Percentiles rank a stretch among this genome's conserved stretches.
These are phyloP conservation scores for Debaryomyces prosopidis DNA, from an alignment of 805 yeast species.

Conservation along the genomic window DNA sequence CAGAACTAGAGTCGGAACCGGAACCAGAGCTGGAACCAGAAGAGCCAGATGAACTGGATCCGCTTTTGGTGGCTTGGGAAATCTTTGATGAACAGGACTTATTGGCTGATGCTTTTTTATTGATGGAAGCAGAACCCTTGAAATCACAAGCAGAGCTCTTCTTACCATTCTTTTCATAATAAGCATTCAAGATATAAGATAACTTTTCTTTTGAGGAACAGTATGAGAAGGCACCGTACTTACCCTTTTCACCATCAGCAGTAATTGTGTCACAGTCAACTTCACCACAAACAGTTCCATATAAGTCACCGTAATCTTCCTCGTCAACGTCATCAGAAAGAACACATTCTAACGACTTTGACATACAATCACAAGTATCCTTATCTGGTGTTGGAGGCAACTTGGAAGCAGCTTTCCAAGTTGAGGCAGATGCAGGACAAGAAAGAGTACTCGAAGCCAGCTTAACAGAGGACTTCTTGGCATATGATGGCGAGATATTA, in stretches of 20 bases:
- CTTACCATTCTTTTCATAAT: slow-evolving; percentile 51
- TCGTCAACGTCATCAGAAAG: slow-evolving; percentile 52
- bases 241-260: slow-evolving; percentile 63
- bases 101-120: slow-evolving; percentile 25
- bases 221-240: slow-evolving; percentile 73
- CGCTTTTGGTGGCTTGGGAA: slow-evolving; percentile 15
- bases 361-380: slow-evolving; percentile 64
- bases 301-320: slow-evolving; percentile 62
- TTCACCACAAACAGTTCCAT: slow-evolving; percentile 55
- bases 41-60: slow-evolving; percentile 11
- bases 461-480: slow-evolving; percentile 38
- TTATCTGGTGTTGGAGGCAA: slow-evolving; percentile 81
- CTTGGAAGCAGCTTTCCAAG: slow-evolving; percentile 67
- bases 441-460: slow-evolving; percentile 55
- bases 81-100: slow-evolving; percentile 30
- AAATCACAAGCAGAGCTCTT: slow-evolving; percentile 61
- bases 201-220: slow-evolving; percentile 66
- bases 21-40: slow-evolving; percentile 20
- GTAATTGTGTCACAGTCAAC: slow-evolving; percentile 60
- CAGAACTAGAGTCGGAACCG: slow-evolving; percentile 22
- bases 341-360: slow-evolving; percentile 57
- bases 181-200: slow-evolving; percentile 63
- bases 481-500: slow-evolving; percentile 37
- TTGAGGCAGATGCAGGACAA: slow-evolving; percentile 57
- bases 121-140: slow-evolving; percentile 61